phyloP scores from a whole-genome alignment of 768 basidiomycete species.

The Leccinum ochraceum region DNA sequence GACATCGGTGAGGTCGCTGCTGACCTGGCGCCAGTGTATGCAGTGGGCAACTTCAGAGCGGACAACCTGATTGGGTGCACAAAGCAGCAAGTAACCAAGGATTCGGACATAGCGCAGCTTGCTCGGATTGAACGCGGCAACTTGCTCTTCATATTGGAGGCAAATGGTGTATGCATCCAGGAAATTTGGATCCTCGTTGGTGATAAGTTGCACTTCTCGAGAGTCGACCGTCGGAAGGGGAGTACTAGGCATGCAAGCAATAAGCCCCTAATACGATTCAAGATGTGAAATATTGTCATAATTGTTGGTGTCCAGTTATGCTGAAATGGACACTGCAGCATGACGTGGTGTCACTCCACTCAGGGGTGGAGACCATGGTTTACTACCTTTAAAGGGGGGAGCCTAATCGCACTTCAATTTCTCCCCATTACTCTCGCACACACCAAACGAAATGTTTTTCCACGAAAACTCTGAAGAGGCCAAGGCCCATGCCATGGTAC shows the following conservation, averaged over 20 bases:
- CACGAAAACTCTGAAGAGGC: slow-evolving; percentile 26
- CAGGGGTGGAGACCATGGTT: background rate
- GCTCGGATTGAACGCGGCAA: background rate
- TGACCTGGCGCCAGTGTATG: slow-evolving; percentile 1
- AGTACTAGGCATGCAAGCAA: too few species aligned
- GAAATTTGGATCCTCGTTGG: background rate
- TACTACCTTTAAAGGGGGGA: background rate
- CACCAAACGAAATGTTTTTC: slow-evolving; percentile 23
- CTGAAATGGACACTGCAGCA: too few species aligned
- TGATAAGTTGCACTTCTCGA: slow-evolving; percentile 1
- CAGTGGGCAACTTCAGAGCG: slow-evolving; percentile 4
- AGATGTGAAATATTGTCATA: too few species aligned
- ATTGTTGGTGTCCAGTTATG: too few species aligned
- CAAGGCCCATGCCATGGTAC: slow-evolving; percentile 20
- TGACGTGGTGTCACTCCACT: background rate
- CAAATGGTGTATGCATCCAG: slow-evolving; percentile 4
- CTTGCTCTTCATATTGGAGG: background rate
- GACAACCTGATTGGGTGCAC: background rate
- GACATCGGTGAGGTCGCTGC: background rate
- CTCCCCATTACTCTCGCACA: background rate
- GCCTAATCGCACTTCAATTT: background rate
- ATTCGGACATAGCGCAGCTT: slow-evolving; percentile 2
- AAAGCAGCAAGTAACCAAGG: slow-evolving; percentile 9
- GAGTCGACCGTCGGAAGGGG: background rate
- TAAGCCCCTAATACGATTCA: too few species aligned